Evolutionary conservation across 73 alveolate genomes (phyloP).

Genomic region (Paramecium octaurelia): DNA sequence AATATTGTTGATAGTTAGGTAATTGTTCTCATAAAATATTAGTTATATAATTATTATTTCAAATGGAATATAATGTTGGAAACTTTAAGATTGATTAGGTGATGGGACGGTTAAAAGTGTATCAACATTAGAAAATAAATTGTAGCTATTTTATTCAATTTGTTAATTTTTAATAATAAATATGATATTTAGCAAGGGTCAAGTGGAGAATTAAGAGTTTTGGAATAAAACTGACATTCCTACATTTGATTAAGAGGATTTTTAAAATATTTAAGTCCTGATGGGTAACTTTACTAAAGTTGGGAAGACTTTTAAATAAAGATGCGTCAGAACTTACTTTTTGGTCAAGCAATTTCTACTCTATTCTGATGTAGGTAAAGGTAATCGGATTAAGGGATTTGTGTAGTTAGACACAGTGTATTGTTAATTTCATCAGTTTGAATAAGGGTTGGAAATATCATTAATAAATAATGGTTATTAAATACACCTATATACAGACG

Average conservation of each 20-base stretch:
- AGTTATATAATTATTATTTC: neutral
- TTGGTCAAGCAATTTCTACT: neutral
- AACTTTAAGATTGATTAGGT: neutral
- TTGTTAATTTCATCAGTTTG: neutral
- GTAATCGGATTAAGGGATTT: neutral
- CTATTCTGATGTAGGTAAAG: slow-evolving; percentile 11
- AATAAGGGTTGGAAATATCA: neutral
- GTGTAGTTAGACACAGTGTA: slow-evolving; percentile 7
- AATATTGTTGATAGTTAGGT: neutral
- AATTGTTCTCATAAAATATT: neutral
- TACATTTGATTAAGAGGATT: neutral
- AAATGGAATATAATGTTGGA: neutral
- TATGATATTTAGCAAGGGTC: slow-evolving; percentile 1
- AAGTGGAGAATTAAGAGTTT: neutral
- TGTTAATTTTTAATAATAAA: neutral
- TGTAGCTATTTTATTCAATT: slow-evolving; percentile 9
- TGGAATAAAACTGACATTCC: slow-evolving; percentile 32
- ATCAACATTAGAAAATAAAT: neutral
- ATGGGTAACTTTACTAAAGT: slow-evolving; percentile 10
- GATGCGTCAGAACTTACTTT: slow-evolving; percentile 37
- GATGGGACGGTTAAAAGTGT: neutral
- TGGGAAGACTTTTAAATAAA: slow-evolving; percentile 8
- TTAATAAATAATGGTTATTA: neutral
- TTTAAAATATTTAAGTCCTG: neutral
- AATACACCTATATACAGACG: neutral